Percentiles rank a stretch among this genome's conserved stretches.
These are phyloP conservation scores for Leccinum sublutescens DNA, from an alignment of 768 basidiomycete species.

Conservation along the genomic window DNA sequence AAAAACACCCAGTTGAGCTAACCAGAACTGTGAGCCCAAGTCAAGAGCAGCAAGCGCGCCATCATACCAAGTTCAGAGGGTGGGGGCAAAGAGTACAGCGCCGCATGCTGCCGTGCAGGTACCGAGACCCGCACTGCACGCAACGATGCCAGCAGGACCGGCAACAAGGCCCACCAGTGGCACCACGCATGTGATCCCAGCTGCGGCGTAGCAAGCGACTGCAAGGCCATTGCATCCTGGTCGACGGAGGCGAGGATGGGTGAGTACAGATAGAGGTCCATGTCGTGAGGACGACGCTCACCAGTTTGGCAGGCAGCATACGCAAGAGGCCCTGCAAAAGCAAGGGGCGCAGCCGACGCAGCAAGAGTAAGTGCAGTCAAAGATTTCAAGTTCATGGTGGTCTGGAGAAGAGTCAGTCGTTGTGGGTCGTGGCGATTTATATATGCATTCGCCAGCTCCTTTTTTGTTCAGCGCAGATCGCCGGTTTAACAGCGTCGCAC, in stretches of 20 bases:
- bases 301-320: slow-evolving; percentile 30
- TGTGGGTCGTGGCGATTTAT: slow-evolving; percentile 1
- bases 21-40: background rate
- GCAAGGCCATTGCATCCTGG: slow-evolving; percentile 27
- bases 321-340: slow-evolving; percentile 18
- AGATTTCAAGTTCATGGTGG: slow-evolving; percentile 27
- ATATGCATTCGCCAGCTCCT: background rate
- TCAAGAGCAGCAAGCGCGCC: background rate
- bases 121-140: slow-evolving; percentile 25
- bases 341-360: slow-evolving; percentile 10
- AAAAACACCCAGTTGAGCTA: background rate
- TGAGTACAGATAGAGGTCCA: background rate
- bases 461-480: slow-evolving; percentile 6
- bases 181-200: slow-evolving; percentile 25
- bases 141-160: slow-evolving; percentile 21
- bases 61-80: slow-evolving; percentile 9
- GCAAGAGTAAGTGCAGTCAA: slow-evolving; percentile 19
- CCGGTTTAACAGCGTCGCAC: background rate
- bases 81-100: slow-evolving; percentile 19
- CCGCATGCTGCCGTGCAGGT: slow-evolving; percentile 8
- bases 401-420: background rate
- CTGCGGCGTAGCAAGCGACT: slow-evolving; percentile 23
- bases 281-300: background rate
- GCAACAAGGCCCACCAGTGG: slow-evolving; percentile 6
- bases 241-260: background rate